Conservation (phyloP, 2,329 filamentous ascomycete species). For the Anisogramma anomala region DNA sequence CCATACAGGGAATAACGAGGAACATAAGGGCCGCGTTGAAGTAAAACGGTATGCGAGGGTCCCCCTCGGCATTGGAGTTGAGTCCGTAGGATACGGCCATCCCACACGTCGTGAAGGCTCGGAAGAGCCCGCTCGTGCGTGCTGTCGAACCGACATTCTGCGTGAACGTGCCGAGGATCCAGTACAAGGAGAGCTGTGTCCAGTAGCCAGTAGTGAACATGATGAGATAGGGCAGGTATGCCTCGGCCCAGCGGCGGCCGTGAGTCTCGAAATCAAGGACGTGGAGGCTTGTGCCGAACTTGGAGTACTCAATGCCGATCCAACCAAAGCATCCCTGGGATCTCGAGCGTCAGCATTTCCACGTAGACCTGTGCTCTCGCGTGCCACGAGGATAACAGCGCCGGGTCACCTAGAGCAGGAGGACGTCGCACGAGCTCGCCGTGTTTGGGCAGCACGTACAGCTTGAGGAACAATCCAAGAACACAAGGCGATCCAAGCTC, state of each 20-base stretch:
- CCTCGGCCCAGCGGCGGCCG: conserved; percentile 4
- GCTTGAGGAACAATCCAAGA: conserved; percentile 21
- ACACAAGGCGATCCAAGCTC: conserved; percentile 20
- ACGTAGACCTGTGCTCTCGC: no score
- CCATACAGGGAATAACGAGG: conserved; percentile 5
- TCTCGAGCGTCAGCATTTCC: no score
- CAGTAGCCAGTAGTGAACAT: conserved; percentile 10
- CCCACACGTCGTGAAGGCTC: conserved; percentile 19
- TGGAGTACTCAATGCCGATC: conserved; percentile 15
- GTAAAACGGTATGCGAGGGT: conserved; percentile 7
- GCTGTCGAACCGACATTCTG: conserved; percentile 22
- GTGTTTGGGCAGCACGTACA: no score
- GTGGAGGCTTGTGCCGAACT: background rate
- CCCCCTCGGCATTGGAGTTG: conserved; percentile 17
- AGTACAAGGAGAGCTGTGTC: conserved; percentile 20
- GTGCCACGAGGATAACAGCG: no score
- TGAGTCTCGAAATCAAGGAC: conserved; percentile 2
- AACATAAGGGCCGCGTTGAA: conserved; percentile 5
- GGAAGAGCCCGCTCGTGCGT: conserved; percentile 21
- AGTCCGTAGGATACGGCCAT: conserved; percentile 22
- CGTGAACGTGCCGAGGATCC: conserved; percentile 26
- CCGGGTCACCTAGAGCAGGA: no score
- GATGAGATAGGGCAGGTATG: conserved; percentile 7
- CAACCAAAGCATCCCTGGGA: conserved; percentile 20
- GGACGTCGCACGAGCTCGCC: no score